phyloP scores from a whole-genome alignment of 345 rosid species.

The Draba incana region DNA sequence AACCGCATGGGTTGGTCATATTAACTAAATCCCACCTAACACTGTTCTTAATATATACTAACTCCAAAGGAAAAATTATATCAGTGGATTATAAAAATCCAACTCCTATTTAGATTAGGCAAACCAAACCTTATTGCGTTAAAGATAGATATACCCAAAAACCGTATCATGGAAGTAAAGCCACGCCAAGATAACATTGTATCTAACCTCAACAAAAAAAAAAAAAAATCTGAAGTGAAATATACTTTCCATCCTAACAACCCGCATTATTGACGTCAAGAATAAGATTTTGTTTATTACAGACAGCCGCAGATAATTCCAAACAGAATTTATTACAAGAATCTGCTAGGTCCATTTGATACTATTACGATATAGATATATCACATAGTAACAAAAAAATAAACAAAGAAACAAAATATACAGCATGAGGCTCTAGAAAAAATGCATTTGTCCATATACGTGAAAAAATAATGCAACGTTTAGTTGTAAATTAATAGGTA shows the following conservation, averaged over 20 bases:
- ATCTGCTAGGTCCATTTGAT: constrained; percentile 40
- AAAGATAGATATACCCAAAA: not conserved
- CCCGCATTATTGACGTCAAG: constrained; percentile 7
- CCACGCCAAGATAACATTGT: constrained; percentile 1
- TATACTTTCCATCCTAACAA: constrained; percentile 22
- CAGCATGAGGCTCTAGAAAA: constrained; percentile 27
- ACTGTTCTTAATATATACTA: constrained; percentile 19
- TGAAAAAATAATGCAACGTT: not conserved
- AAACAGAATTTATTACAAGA: constrained; percentile 34
- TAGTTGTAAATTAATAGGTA: not conserved
- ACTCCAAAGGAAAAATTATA: constrained; percentile 2
- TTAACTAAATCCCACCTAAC: constrained; percentile 39
- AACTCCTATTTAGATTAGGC: constrained; percentile 12
- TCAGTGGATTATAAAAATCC: not conserved
- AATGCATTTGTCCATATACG: constrained; percentile 29
- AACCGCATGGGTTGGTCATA: constrained; percentile 26
- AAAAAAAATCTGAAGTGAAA: not conserved
- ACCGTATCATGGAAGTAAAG: not conserved
- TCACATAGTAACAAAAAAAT: constrained; percentile 33
- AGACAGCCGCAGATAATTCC: constrained; percentile 23
- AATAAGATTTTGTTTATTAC: constrained; percentile 17
- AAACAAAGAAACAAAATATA: constrained; percentile 39
- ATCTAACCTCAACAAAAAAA: not conserved
- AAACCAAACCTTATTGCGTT: constrained; percentile 14
- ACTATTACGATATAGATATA: constrained; percentile 15